Evolutionary conservation across 768 basidiomycete species (phyloP).

Genomic region (Suillus bovinus): DNA sequence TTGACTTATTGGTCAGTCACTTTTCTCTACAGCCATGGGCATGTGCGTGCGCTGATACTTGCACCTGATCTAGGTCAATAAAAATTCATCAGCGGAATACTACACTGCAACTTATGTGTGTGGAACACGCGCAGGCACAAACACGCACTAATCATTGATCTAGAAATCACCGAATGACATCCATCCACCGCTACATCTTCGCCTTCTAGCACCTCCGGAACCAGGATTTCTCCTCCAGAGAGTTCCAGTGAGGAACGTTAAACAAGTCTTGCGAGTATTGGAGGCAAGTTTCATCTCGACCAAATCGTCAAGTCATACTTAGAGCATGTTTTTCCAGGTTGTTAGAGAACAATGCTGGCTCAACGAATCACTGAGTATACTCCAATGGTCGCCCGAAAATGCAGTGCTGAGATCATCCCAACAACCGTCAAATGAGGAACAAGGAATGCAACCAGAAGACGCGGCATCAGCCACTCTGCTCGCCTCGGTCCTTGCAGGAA

Average conservation of each 20-base stretch:
- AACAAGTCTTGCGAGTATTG: conserved; percentile 73
- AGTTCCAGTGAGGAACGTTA: conserved; percentile 69
- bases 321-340: conserved; percentile 42
- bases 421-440: conserved; percentile 10
- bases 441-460: conserved; percentile 27
- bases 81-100: conserved; percentile 52
- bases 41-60: background rate
- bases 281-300: conserved; percentile 47
- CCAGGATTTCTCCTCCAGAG: conserved; percentile 74
- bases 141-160: conserved; percentile 3
- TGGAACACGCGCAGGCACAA: conserved; percentile 16
- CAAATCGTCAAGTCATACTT: background rate
- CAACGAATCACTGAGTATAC: conserved; percentile 65
- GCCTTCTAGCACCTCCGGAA: conserved; percentile 68
- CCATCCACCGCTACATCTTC: conserved; percentile 71
- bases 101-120: conserved; percentile 71
- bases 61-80: conserved; percentile 51
- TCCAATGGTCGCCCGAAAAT: conserved; percentile 60
- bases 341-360: conserved; percentile 85
- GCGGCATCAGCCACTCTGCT: conserved; percentile 56
- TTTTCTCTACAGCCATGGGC: background rate
- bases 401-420: conserved; percentile 7
- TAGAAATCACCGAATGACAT: conserved; percentile 64
- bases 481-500: conserved; percentile 65
- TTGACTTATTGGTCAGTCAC: conserved; percentile 32